Base-by-base conservation (phyloP, 176 grass and related monocot species). In the Musa beccarii region DNA sequence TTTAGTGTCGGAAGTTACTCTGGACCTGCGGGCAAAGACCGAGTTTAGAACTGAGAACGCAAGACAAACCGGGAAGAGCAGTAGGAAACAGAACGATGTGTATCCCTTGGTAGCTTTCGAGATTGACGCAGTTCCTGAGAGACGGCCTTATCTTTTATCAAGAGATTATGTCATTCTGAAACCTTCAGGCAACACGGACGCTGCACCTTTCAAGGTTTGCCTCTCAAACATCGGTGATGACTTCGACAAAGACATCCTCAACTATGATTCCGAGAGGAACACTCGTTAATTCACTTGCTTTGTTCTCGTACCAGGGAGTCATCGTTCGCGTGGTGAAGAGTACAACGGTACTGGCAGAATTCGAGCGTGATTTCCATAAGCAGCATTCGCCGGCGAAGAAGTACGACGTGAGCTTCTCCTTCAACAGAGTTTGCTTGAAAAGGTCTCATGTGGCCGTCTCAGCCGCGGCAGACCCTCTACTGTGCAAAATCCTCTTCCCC, bases 351-450 rank as follows among this genome's bases (percentile, higher is more conserved):
- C 24, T 81, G 25, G 73, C 67, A 72, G 79, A 86, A 59, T 86
- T 86, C 62, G 12, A 61, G 10, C 13, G 57, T 0, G 84, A 81
- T 62, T 86, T 81, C 62, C 66, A 81, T 55, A 53, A 14, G 29
- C 84, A 86, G 25, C 84, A 86, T 52, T 25, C 69, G 68, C 16
- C 56, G 24, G 52, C 66, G 11, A 73, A 72, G 17, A 81, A 73
- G 59, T 81, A 86, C 6, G 51, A 86, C 4, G 57, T 81, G 14
- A 81, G 57, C 57, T 86, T 86, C 74, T 86, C 79, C 65, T 86
- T 81, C 79, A 86, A 81, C 54, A 67, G 66, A 53, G 78, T 81
- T 71, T 85, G 83, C 52, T 75, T 85, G 55, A 81, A 85, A 25
- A 72, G 78, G 20, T 74, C 73, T 52, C 74, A 78, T 29, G 49